Percentiles rank a stretch among this genome's conserved stretches.
phyloP scores from a whole-genome alignment of 257 asterid genomes.

The Jaltomata sinuosa region DNA sequence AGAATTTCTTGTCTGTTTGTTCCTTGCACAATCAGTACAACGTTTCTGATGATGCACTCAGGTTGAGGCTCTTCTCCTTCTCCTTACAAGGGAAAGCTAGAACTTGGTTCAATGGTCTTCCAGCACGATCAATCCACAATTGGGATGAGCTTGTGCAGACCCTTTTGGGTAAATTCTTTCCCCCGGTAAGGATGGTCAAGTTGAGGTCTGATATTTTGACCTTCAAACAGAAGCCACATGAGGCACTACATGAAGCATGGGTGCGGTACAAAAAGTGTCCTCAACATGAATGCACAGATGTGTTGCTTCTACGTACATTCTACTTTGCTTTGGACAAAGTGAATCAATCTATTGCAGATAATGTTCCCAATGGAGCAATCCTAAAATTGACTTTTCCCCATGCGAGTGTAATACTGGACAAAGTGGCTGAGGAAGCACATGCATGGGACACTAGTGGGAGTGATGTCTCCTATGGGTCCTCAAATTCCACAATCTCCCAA shows the following conservation, averaged over 20 bases:
- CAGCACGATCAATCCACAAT: neutral
- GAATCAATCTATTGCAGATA: neutral
- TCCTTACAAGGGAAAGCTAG: neutral
- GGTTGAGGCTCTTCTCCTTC: neutral
- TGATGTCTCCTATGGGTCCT: neutral
- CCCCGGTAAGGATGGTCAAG: neutral
- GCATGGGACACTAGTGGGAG: neutral
- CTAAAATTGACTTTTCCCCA: neutral
- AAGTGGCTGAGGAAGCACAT: neutral
- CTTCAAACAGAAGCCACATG: neutral
- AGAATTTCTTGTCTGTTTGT: neutral
- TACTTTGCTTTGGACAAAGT: neutral
- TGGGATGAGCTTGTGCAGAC: neutral
- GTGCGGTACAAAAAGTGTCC: neutral
- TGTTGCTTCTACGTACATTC: neutral
- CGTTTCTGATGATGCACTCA: neutral
- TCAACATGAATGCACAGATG: neutral
- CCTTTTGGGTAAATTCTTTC: neutral
- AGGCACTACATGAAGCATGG: neutral
- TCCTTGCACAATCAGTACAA: neutral
- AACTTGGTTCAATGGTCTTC: neutral
- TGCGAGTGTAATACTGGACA: neutral
- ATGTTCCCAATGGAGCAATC: neutral
- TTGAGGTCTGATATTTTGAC: neutral
- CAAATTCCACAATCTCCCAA: no score